Conservation (phyloP, 768 basidiomycete species). For the Termitomyces sp. region DNA sequence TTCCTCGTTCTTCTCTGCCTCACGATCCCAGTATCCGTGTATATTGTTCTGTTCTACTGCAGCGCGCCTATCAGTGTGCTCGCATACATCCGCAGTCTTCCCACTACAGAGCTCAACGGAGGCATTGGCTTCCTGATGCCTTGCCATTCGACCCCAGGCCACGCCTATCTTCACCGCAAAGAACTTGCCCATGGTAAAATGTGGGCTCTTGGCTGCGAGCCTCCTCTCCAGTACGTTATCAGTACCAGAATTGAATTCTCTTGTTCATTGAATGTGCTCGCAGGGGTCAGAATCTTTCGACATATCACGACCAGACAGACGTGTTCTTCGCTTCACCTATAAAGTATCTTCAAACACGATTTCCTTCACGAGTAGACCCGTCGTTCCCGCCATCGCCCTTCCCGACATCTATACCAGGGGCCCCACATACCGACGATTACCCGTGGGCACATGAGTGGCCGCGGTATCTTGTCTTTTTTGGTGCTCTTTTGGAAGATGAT, state of each 20-base stretch:
- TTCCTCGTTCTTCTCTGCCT: slow-evolving; percentile 46
- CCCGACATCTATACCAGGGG: slow-evolving; percentile 49
- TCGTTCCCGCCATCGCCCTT: slow-evolving; percentile 62
- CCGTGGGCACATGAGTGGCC: slow-evolving; percentile 81
- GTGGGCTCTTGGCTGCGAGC: slow-evolving; percentile 93
- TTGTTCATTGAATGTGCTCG: slow-evolving; percentile 6
- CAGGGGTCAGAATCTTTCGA: slow-evolving; percentile 47
- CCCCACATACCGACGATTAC: slow-evolving; percentile 24
- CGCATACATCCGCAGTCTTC: slow-evolving; percentile 57
- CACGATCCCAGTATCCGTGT: slow-evolving; percentile 60
- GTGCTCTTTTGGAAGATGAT: slow-evolving; percentile 57
- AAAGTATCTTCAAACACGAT: slow-evolving; percentile 60
- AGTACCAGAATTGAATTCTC: neutral
- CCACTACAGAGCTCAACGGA: slow-evolving; percentile 40
- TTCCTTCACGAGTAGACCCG: slow-evolving; percentile 61
- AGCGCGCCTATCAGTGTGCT: slow-evolving; percentile 77
- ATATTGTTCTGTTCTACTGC: slow-evolving; percentile 73
- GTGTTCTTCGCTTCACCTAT: slow-evolving; percentile 75
- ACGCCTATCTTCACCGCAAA: slow-evolving; percentile 76
- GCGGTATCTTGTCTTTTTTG: slow-evolving; percentile 78
- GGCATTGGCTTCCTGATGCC: slow-evolving; percentile 87
- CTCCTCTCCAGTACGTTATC: slow-evolving; percentile 71
- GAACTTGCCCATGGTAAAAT: slow-evolving; percentile 56
- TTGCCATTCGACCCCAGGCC: slow-evolving; percentile 94
- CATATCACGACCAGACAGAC: slow-evolving; percentile 78